phyloP scores from a whole-genome alignment of 192 early-diverging fungal genomes.

The Coemansia sp. region DNA sequence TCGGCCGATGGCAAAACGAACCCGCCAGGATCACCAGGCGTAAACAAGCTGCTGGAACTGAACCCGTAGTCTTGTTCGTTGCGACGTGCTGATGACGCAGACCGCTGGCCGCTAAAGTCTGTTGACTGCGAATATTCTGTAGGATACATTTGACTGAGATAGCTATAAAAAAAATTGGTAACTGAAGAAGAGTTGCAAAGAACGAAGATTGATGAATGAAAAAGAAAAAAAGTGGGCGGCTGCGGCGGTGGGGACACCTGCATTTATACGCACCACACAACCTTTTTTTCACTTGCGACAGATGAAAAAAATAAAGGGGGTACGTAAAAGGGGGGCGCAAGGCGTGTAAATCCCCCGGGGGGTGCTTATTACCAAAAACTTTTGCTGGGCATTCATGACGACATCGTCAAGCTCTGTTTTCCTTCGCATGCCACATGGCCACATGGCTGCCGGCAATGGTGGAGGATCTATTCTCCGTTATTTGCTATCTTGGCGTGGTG shows the following conservation, averaged over 20 bases:
- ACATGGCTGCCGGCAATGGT: slow-evolving; percentile 3
- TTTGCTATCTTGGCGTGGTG: slow-evolving; percentile 7
- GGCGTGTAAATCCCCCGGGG: neutral
- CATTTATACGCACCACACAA: neutral
- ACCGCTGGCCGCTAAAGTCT: slow-evolving; percentile 7
- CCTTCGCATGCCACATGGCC: neutral
- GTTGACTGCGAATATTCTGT: slow-evolving; percentile 2
- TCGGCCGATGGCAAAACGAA: slow-evolving; percentile 27
- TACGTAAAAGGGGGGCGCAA: neutral
- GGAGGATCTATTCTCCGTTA: neutral
- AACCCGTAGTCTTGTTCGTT: neutral
- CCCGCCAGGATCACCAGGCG: slow-evolving; percentile 44
- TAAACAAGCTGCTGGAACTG: slow-evolving; percentile 20
- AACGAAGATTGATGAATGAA: neutral
- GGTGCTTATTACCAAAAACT: neutral
- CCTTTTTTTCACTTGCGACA: neutral
- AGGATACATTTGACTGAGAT: neutral
- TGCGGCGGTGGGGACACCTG: neutral
- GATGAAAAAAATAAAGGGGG: neutral
- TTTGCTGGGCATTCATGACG: slow-evolving; percentile 5
- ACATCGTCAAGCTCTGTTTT: slow-evolving; percentile 5
- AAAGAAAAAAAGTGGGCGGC: neutral
- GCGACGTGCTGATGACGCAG: slow-evolving; percentile 2
- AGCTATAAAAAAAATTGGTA: neutral
- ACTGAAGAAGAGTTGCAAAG: neutral